Base-by-base conservation (phyloP, 1,284 basidiomycete species). In the Ustilago trichophora region DNA sequence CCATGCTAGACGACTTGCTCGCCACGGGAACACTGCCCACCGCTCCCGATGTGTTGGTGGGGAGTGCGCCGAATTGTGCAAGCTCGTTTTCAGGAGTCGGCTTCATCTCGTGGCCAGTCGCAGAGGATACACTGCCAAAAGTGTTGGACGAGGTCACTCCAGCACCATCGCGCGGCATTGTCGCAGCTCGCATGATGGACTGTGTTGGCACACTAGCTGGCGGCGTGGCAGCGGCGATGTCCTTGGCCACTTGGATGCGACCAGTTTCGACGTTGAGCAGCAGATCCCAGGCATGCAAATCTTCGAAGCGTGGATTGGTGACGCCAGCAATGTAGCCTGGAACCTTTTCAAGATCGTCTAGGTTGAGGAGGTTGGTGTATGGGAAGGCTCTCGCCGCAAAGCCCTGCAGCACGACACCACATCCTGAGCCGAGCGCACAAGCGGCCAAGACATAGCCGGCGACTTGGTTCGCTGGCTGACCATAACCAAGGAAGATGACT, bases 241-340 rank as follows among this genome's bases (percentile, higher is more conserved):
- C 90, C 80, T 90, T 93, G 35, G 90, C 88, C 2, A 97, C 88
- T 3, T 89, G 89, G 60, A 97, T 90, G 45, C 88, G 88, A 5
- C 91, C 91, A 0, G 88, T 88, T 49, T 92, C 89, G 57, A 96
- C 88, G 78, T 97, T 92, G 81, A 92, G 91, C 32, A 97, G 84
- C 2, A 98, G 85, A 81, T 98, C 94, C 95, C 95, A 98, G 15
- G 87, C 86, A 1, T 88, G 88, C 0, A 90, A 87, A 8, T 90
- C 86, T 75, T 94, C 92, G 80, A 97, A 97, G 26, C 95, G 92
- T 1, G 94, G 94, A 77, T 98, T 98, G 4, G 92, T 95, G 2
- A 97, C 93, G 3, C 94, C 94, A 6, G 93, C 94, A 52, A 98
- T 93, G 80, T 90, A 98, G 11, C 91, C 93, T 5, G 90, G 88